Evolutionary conservation across 176 grass and related monocot species (phyloP).

Genomic region (Bothriochloa decipiens): DNA sequence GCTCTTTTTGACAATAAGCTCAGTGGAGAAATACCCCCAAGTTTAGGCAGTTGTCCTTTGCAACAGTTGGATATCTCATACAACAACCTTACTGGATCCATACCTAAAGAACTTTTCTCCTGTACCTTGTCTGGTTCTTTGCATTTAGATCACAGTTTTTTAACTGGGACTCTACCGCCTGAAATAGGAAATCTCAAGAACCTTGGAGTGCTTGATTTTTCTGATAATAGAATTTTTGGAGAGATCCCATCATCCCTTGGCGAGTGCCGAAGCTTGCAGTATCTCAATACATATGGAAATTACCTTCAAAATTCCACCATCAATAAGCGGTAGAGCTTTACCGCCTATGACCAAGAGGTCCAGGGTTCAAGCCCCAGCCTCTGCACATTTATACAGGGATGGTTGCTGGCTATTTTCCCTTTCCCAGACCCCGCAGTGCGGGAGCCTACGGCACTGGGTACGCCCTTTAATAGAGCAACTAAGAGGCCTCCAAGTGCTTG

Average conservation of each 20-base stretch:
- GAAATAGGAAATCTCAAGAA: slow-evolving; percentile 39
- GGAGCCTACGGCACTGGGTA: too few relatives aligned
- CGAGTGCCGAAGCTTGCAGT: slow-evolving; percentile 40
- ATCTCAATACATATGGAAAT: slow-evolving; percentile 36
- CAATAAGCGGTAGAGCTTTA: too few relatives aligned
- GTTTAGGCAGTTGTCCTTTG: slow-evolving; percentile 25
- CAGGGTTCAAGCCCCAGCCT: too few relatives aligned
- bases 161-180: slow-evolving; percentile 46
- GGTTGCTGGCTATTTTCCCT: too few relatives aligned
- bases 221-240: slow-evolving; percentile 51
- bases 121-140: slow-evolving; percentile 31
- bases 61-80: slow-evolving; percentile 10
- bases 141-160: slow-evolving; percentile 45
- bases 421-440: too few relatives aligned
- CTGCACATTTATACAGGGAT: too few relatives aligned
- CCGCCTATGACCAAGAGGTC: too few relatives aligned
- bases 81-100: slow-evolving; percentile 45
- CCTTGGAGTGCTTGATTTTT: slow-evolving; percentile 28
- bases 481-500: slow-evolving; percentile 41
- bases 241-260: slow-evolving; percentile 49
- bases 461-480: slow-evolving; percentile 26
- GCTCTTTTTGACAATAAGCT: background rate
- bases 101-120: slow-evolving; percentile 56
- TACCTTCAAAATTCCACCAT: slow-evolving; percentile 43
- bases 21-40: slow-evolving; percentile 17